These are phyloP conservation scores for Clavispora asparagi DNA, from an alignment of 805 yeast genomes.

Conservation along the genomic window DNA sequence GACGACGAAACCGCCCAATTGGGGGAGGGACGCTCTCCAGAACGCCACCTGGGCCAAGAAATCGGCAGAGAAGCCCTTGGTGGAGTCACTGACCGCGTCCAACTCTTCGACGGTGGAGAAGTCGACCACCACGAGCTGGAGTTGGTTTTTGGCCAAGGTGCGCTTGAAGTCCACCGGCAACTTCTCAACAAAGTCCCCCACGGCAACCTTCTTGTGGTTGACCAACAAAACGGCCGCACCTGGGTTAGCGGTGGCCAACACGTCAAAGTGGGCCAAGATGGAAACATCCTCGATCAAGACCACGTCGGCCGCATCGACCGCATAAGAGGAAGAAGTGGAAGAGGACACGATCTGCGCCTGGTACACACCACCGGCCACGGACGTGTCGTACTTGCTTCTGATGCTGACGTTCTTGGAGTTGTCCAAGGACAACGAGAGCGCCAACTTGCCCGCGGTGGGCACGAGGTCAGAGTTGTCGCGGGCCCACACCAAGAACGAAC, in stretches of 20 bases:
- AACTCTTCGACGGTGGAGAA: conserved; percentile 57
- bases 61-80: conserved; percentile 65
- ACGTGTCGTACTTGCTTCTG: conserved; percentile 68
- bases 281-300: conserved; percentile 58
- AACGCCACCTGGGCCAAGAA: conserved; percentile 77
- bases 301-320: conserved; percentile 57
- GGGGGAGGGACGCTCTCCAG: conserved; percentile 68
- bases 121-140: conserved; percentile 56
- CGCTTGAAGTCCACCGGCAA: conserved; percentile 53
- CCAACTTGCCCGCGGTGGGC: conserved; percentile 57
- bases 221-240: conserved; percentile 50
- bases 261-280: conserved; percentile 54
- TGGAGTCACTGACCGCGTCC: conserved; percentile 44
- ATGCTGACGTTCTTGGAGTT: conserved; percentile 46
- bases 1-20: conserved; percentile 59
- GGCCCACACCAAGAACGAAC: conserved; percentile 58
- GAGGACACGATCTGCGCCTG: conserved; percentile 56
- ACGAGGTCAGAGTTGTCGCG: conserved; percentile 55
- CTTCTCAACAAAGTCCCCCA: conserved; percentile 45
- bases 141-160: conserved; percentile 46
- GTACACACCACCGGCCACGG: conserved; percentile 66
- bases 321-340: conserved; percentile 7
- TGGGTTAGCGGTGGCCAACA: conserved; percentile 52
- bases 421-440: conserved; percentile 65
- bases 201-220: conserved; percentile 28